Evolutionary conservation across 169 alveolate species (phyloP).

Genomic region (Fabrea salina): DNA sequence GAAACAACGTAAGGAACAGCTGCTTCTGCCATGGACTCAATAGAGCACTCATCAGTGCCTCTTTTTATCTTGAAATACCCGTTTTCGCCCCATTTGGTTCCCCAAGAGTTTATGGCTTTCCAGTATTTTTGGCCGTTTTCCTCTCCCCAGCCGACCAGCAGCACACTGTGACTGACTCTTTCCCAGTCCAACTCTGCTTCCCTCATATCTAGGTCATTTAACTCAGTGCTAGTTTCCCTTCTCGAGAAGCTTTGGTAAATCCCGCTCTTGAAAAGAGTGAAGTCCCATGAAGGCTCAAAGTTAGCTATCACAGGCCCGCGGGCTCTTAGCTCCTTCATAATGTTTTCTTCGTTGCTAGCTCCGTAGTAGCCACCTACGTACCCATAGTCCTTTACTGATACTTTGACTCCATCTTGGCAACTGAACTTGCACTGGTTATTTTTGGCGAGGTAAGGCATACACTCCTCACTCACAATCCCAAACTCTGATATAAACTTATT

Average conservation of each 20-base stretch:
- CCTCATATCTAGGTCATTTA: slow-evolving; percentile 16
- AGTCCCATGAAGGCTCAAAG: slow-evolving; percentile 39
- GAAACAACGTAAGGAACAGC: slow-evolving; percentile 43
- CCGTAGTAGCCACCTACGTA: slow-evolving; percentile 73
- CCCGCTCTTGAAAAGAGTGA: slow-evolving; percentile 49
- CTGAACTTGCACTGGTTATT: not conserved
- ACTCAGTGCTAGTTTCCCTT: not conserved
- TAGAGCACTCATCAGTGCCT: slow-evolving; percentile 64
- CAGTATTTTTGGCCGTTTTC: slow-evolving; percentile 65
- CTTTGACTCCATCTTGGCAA: slow-evolving; percentile 24
- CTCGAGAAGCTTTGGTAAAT: slow-evolving; percentile 17
- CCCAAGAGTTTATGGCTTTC: slow-evolving; percentile 68
- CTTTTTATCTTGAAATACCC: slow-evolving; percentile 64
- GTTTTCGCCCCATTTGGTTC: slow-evolving; percentile 64
- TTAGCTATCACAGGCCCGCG: slow-evolving; percentile 67
- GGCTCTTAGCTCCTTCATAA: slow-evolving; percentile 69
- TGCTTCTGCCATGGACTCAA: slow-evolving; percentile 56
- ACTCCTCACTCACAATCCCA: slow-evolving; percentile 38
- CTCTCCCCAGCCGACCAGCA: slow-evolving; percentile 74
- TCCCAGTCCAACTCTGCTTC: slow-evolving; percentile 51
- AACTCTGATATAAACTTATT: slow-evolving; percentile 53
- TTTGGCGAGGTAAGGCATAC: slow-evolving; percentile 27
- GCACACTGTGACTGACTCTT: slow-evolving; percentile 52
- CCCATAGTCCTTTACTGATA: slow-evolving; percentile 35
- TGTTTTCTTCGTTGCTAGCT: slow-evolving; percentile 44